Evolutionary conservation across 2,329 filamentous ascomycete species (phyloP).

Genomic region (Cylindrodendrum hubeiense): DNA sequence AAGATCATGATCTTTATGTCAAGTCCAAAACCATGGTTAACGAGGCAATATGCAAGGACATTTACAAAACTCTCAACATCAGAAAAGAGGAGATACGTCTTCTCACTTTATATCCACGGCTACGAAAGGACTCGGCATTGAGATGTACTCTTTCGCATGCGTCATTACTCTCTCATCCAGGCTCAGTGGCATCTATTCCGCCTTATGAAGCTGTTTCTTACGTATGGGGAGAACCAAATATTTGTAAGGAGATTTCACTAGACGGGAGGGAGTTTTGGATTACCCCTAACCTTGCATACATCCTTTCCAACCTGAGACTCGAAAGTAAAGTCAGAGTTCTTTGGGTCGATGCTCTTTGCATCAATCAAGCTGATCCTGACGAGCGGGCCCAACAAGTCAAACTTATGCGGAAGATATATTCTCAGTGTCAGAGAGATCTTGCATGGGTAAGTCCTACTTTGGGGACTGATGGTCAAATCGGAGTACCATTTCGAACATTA

Average conservation of each 20-base stretch:
- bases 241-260: constrained; percentile 14
- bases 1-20: no score
- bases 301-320: not conserved
- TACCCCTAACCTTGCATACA: constrained; percentile 12
- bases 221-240: constrained; percentile 24
- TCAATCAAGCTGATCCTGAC: constrained; percentile 23
- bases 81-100: constrained; percentile 10
- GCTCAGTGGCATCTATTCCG: not conserved
- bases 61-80: constrained; percentile 12
- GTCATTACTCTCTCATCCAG: not conserved
- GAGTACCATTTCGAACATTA: no score
- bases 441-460: constrained; percentile 26
- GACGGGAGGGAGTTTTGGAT: constrained; percentile 10
- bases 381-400: constrained; percentile 26
- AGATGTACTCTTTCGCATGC: constrained; percentile 6
- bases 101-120: constrained; percentile 9
- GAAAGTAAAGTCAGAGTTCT: not conserved
- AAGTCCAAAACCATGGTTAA: no score
- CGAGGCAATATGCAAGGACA: not conserved
- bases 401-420: constrained; percentile 30
- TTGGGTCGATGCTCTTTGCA: constrained; percentile 34
- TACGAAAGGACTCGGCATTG: not conserved
- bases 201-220: constrained; percentile 33
- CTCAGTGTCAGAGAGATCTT: constrained; percentile 20
- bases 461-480: accelerated